Conservation (phyloP, 2,329 filamentous ascomycete species). For the Nothopassalora personata region DNA sequence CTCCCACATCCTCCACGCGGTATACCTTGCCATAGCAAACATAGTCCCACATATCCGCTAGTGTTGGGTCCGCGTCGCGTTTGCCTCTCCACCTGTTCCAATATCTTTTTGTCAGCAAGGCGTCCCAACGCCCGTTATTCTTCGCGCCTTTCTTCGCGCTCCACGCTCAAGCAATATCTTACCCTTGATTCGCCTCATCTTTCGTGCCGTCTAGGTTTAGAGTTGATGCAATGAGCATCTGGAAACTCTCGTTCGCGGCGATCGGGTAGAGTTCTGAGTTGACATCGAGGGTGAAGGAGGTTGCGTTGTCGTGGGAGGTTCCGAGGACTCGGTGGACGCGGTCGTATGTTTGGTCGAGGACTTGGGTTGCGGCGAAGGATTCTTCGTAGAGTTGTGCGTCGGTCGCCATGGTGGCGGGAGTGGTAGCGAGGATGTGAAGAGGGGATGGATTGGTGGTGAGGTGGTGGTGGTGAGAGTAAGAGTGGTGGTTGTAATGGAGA, state of each 20-base stretch:
- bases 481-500: neutral
- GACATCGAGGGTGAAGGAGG: constrained; percentile 80
- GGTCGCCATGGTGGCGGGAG: constrained; percentile 12
- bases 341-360: constrained; percentile 90
- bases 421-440: neutral
- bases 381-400: constrained; percentile 26
- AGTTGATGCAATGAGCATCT: constrained; percentile 77
- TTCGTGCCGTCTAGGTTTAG: constrained; percentile 78
- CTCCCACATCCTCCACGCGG: constrained; percentile 70
- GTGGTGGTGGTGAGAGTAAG: neutral
- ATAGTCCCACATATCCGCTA: constrained; percentile 79
- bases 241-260: constrained; percentile 66
- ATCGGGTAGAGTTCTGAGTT: constrained; percentile 89
- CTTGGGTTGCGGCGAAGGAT: constrained; percentile 32
- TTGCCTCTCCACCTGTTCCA: constrained; percentile 68
- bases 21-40: constrained; percentile 87
- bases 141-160: neutral
- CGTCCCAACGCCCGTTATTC: too few species aligned
- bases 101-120: too few species aligned
- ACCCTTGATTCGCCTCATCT: constrained; percentile 35
- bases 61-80: constrained; percentile 50
- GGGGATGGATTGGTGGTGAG: neutral
- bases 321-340: constrained; percentile 81
- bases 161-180: neutral
- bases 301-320: constrained; percentile 67